Conservation (phyloP, 129 eudicot genomes). For the Tagetes erecta region DNA sequence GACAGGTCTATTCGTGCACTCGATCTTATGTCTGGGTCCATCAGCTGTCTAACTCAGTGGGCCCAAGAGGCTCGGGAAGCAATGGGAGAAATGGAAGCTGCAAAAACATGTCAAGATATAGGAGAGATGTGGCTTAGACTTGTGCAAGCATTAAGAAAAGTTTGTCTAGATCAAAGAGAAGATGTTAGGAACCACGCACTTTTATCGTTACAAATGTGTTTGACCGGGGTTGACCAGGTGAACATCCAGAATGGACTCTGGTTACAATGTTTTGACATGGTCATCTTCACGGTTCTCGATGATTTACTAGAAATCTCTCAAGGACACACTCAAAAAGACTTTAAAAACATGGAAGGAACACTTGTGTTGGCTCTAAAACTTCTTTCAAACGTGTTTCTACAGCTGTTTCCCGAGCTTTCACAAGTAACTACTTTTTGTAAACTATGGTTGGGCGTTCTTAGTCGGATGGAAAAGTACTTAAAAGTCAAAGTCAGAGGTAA, state of each 20-base stretch:
- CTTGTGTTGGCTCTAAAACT: slow-evolving; percentile 68
- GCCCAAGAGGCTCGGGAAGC: slow-evolving; percentile 57
- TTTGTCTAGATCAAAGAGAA: slow-evolving; percentile 90
- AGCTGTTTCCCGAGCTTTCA: slow-evolving; percentile 58
- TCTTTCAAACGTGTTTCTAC: slow-evolving; percentile 59
- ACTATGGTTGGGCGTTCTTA: slow-evolving; percentile 71
- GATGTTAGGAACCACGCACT: slow-evolving; percentile 87
- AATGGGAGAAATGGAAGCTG: slow-evolving; percentile 52
- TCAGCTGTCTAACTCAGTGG: slow-evolving; percentile 61
- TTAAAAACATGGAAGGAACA: slow-evolving; percentile 81
- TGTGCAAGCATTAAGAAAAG: slow-evolving; percentile 72
- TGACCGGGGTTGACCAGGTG: slow-evolving; percentile 68
- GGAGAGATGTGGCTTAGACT: slow-evolving; percentile 96
- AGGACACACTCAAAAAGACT: slow-evolving; percentile 78
- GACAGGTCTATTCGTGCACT: slow-evolving; percentile 72
- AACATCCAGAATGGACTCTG: slow-evolving; percentile 53
- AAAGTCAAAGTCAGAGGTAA: slow-evolving; percentile 71
- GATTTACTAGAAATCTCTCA: slow-evolving; percentile 73
- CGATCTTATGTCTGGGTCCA: slow-evolving; percentile 73
- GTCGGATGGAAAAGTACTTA: slow-evolving; percentile 72
- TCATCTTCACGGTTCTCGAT: slow-evolving; percentile 77
- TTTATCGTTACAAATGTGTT: slow-evolving; percentile 58
- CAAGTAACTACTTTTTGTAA: slow-evolving; percentile 68
- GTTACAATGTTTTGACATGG: slow-evolving; percentile 85
- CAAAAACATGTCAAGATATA: slow-evolving; percentile 62